phyloP scores from a whole-genome alignment of 306 rosid species.

The Castanea sativa region DNA sequence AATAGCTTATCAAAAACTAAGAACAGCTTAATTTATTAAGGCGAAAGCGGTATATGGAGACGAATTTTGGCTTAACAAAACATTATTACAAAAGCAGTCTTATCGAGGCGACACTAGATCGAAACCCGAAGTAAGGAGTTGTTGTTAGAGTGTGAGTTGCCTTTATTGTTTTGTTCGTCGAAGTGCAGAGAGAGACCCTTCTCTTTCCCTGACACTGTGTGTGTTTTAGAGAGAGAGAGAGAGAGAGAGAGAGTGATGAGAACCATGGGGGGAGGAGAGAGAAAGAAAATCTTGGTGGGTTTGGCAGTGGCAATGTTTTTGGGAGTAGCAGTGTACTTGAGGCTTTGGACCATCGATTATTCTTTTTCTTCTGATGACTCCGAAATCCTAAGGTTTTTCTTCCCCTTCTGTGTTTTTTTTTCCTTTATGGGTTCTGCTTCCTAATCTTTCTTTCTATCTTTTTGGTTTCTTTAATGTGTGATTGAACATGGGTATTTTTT shows the following conservation, averaged over 20 bases:
- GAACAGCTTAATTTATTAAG: no score
- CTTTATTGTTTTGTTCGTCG: background rate
- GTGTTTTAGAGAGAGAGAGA: background rate
- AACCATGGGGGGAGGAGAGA: constrained; percentile 16
- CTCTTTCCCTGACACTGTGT: no score
- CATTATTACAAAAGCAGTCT: no score
- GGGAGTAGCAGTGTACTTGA: constrained; percentile 64
- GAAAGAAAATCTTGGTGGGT: constrained; percentile 34
- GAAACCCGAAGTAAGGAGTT: background rate
- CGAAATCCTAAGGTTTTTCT: constrained; percentile 52
- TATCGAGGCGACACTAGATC: background rate
- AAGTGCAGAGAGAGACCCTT: background rate
- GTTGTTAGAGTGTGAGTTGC: background rate
- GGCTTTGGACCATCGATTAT: constrained; percentile 70
- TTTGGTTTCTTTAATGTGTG: background rate
- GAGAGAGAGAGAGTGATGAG: background rate
- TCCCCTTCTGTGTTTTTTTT: background rate
- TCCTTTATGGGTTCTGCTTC: background rate
- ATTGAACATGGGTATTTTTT: background rate
- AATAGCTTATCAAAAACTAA: no score
- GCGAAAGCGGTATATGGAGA: no score
- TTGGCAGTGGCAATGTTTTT: constrained; percentile 55
- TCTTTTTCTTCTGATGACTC: constrained; percentile 53
- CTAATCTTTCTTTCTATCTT: background rate
- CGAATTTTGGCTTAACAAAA: no score